Evolutionary conservation across 257 asterid species (phyloP).

Genomic region (Sherardia arvensis): DNA sequence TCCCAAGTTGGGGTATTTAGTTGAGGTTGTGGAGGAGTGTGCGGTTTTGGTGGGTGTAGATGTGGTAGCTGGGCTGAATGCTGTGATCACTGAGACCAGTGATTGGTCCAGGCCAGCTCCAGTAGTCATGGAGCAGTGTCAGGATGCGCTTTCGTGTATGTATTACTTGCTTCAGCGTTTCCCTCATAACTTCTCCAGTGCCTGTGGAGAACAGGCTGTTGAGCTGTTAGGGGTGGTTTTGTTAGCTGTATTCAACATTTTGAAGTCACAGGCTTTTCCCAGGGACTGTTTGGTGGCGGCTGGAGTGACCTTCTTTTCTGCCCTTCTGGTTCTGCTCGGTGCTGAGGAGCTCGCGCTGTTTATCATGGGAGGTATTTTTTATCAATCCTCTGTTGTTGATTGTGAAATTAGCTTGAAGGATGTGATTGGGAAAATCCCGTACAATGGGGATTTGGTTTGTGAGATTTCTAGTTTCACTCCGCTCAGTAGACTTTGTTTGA

Average conservation of each 20-base stretch:
- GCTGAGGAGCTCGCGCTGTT: conserved; percentile 56
- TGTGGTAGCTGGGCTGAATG: conserved; percentile 56
- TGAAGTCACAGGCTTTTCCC: conserved; percentile 61
- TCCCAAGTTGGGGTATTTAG: conserved; percentile 73
- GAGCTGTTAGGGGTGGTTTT: conserved; percentile 41
- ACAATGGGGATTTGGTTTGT: conserved; percentile 41
- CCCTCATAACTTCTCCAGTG: conserved; percentile 40
- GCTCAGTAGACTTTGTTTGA: conserved; percentile 77
- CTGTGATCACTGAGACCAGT: conserved; percentile 45
- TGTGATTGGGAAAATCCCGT: conserved; percentile 39
- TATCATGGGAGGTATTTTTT: conserved; percentile 60
- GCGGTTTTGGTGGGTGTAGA: conserved; percentile 66
- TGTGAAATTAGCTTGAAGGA: conserved; percentile 21
- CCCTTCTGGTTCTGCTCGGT: conserved; percentile 68
- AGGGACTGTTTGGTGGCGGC: conserved; percentile 97
- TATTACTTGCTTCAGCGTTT: conserved; percentile 88
- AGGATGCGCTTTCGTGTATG: conserved; percentile 90
- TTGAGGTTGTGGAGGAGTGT: conserved; percentile 67
- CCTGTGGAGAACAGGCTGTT: conserved; percentile 7
- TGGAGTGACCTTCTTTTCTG: conserved; percentile 82
- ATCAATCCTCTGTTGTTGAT: conserved; percentile 32
- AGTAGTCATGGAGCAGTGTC: conserved; percentile 88
- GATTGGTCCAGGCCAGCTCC: conserved; percentile 83
- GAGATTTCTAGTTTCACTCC: conserved; percentile 50
- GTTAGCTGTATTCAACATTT: conserved; percentile 41